phyloP scores from a whole-genome alignment of 805 yeast species.

The Pichia sporocuriosa region DNA sequence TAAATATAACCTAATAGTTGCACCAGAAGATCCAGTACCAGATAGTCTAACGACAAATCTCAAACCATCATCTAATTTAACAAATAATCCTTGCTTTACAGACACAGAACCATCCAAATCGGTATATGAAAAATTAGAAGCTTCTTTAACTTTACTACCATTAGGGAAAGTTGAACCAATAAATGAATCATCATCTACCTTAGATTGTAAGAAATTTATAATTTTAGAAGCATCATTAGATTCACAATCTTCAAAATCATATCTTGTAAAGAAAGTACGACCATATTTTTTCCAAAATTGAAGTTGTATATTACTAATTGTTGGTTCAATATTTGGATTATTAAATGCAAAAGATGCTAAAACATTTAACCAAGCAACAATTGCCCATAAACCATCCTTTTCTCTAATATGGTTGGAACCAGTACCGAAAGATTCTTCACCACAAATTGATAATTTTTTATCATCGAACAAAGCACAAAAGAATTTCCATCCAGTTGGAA shows the following conservation, averaged over 20 bases:
- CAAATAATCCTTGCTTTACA: conserved; percentile 77
- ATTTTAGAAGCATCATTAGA: conserved; percentile 68
- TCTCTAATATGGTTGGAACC: conserved; percentile 97
- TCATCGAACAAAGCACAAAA: conserved; percentile 95
- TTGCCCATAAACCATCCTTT: conserved; percentile 97
- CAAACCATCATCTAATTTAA: conserved; percentile 73
- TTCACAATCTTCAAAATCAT: conserved; percentile 82
- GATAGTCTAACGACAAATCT: conserved; percentile 86
- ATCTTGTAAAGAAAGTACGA: conserved; percentile 94
- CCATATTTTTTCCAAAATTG: conserved; percentile 91
- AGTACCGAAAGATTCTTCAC: conserved; percentile 97
- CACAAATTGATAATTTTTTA: conserved; percentile 88
- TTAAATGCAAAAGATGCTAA: conserved; percentile 69
- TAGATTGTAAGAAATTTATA: conserved; percentile 43
- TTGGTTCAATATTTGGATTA: conserved; percentile 42
- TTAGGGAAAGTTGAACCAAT: conserved; percentile 42
- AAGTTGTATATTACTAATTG: conserved; percentile 73
- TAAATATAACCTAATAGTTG: conserved; percentile 87
- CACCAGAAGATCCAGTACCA: conserved; percentile 97
- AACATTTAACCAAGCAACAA: conserved; percentile 94
- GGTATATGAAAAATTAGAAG: conserved; percentile 86
- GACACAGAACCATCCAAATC: conserved; percentile 93
- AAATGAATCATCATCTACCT: conserved; percentile 33
- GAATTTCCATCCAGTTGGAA: conserved; percentile 98
- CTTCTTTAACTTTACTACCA: conserved; percentile 55